A percentile compares a stretch with the other conserved stretches of the same genome.
phyloP scores from a whole-genome alignment of 495 filamentous ascomycete species.

The Schizothecium vesticola region DNA sequence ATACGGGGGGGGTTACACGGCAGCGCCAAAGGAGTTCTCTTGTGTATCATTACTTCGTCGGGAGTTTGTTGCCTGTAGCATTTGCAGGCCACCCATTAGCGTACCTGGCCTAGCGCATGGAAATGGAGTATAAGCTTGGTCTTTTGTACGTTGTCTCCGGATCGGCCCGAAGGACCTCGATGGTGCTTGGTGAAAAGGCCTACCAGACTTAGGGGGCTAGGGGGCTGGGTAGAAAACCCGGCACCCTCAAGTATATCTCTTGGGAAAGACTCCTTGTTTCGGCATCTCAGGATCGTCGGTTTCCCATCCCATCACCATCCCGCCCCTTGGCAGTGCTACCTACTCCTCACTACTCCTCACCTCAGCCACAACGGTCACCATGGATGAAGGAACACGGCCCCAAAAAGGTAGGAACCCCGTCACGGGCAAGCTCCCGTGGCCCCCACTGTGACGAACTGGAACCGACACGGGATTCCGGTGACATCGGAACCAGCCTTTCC shows the following conservation, averaged over 20 bases:
- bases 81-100: neutral
- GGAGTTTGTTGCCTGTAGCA: neutral
- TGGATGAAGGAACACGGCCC: neutral
- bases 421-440: neutral
- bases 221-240: neutral
- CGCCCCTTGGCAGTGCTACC: neutral
- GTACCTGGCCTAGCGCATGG: neutral
- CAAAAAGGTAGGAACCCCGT: neutral
- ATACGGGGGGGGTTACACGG: neutral
- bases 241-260: neutral
- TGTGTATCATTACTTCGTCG: slow-evolving; percentile 5
- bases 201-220: too few relatives aligned
- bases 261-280: too few relatives aligned
- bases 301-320: neutral
- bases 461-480: neutral
- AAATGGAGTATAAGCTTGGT: neutral
- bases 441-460: neutral
- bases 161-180: neutral
- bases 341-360: neutral
- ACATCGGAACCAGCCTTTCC: neutral
- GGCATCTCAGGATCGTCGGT: neutral
- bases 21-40: slow-evolving; percentile 7
- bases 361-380: neutral
- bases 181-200: too few relatives aligned
- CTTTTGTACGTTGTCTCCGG: neutral